Evolutionary conservation across 1,284 basidiomycete species (phyloP).

Genomic region (Boletus holoroseus): DNA sequence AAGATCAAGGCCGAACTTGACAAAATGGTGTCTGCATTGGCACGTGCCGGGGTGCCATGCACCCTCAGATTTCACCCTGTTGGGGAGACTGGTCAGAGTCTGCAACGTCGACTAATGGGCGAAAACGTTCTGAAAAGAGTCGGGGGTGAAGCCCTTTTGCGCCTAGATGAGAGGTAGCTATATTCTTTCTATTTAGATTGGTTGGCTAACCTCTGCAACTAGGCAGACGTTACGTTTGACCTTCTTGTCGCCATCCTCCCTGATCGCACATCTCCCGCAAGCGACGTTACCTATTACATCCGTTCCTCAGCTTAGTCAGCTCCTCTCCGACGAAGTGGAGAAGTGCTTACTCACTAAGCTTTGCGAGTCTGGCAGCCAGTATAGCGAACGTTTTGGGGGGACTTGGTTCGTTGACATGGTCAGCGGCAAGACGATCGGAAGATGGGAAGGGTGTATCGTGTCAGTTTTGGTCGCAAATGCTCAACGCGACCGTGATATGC

Average conservation of each 20-base stretch:
- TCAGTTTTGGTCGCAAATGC: constrained; percentile 37
- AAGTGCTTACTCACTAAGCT: constrained; percentile 59
- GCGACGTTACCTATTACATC: constrained; percentile 67
- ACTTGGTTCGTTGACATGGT: constrained; percentile 73
- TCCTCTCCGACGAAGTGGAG: constrained; percentile 71
- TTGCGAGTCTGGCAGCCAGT: constrained; percentile 57
- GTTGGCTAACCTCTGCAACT: constrained; percentile 2
- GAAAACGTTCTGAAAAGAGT: constrained; percentile 37
- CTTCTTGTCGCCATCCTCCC: constrained; percentile 62
- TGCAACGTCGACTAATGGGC: constrained; percentile 34
- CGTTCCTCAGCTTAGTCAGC: constrained; percentile 65
- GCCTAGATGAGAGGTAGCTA: constrained; percentile 57
- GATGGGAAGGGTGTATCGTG: constrained; percentile 74
- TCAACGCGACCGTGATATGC: constrained; percentile 2
- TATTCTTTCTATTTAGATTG: not conserved
- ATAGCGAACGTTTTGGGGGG: constrained; percentile 51
- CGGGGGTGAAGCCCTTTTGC: constrained; percentile 63
- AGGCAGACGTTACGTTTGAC: constrained; percentile 71
- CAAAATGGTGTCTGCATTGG: constrained; percentile 45
- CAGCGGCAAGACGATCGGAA: constrained; percentile 60
- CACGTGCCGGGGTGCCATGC: constrained; percentile 50
- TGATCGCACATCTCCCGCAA: constrained; percentile 69
- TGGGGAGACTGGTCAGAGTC: constrained; percentile 57
- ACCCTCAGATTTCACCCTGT: constrained; percentile 56
- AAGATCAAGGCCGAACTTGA: constrained; percentile 55